Conservation (phyloP, 257 asterid species). For the Scutellaria baicalensis region DNA sequence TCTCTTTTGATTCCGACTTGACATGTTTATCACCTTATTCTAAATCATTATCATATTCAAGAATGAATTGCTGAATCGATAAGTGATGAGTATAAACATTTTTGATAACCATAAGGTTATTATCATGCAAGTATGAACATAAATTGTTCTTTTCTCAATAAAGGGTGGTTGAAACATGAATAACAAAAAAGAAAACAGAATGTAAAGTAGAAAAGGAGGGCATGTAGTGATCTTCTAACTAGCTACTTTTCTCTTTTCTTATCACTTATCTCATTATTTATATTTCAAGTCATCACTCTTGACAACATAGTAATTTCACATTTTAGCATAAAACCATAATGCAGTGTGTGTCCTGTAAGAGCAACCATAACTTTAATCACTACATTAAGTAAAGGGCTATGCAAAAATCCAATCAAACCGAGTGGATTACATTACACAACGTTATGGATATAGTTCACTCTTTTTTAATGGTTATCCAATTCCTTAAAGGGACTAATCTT, state of each 20-base stretch:
- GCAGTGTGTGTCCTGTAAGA: neutral
- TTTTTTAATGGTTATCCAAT: neutral
- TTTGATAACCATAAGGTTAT: neutral
- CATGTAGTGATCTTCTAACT: neutral
- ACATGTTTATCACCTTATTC: too few species aligned
- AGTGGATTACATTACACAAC: neutral
- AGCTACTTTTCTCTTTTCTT: constrained; percentile 25
- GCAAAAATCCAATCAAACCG: neutral
- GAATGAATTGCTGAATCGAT: too few species aligned
- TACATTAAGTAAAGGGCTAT: neutral
- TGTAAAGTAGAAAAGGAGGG: constrained; percentile 13
- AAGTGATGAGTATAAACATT: too few species aligned
- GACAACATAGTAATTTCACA: neutral
- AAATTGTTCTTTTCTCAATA: neutral
- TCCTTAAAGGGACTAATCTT: neutral
- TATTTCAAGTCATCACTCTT: constrained; percentile 8
- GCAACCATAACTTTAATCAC: neutral
- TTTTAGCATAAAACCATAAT: neutral
- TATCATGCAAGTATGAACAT: neutral
- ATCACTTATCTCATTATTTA: constrained; percentile 18
- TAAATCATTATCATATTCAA: too few species aligned
- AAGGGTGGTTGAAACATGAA: neutral
- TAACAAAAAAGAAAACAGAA: neutral
- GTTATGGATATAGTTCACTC: neutral
- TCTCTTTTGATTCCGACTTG: neutral